A percentile compares a stretch with the other conserved stretches of the same genome.
These are phyloP conservation scores for Pythium periplocum DNA, from an alignment of 352 stramenopile species.

Conservation along the genomic window DNA sequence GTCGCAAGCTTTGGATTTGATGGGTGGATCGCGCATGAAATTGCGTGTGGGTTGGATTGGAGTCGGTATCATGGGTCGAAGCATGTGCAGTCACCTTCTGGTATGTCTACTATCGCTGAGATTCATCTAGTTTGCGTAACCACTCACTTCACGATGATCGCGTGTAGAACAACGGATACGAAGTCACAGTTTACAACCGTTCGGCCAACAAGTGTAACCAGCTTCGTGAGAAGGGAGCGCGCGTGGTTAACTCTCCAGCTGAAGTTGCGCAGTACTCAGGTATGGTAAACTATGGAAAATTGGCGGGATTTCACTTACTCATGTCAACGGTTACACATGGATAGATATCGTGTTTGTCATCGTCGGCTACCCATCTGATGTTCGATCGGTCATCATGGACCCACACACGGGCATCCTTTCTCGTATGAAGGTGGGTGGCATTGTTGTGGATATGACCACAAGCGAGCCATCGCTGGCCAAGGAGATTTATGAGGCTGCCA, in stretches of 20 bases:
- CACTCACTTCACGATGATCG: not conserved
- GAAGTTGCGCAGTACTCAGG: constrained; percentile 76
- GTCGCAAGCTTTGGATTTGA: constrained; percentile 48
- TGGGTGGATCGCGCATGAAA: constrained; percentile 50
- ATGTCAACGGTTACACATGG: not conserved
- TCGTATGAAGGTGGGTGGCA: constrained; percentile 68
- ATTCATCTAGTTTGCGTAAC: not conserved
- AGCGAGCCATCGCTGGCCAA: constrained; percentile 84
- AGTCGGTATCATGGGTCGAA: constrained; percentile 85
- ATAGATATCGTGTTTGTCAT: constrained; percentile 89
- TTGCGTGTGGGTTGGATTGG: constrained; percentile 84
- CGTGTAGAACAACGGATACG: constrained; percentile 69
- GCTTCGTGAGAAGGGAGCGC: constrained; percentile 72
- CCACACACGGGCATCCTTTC: constrained; percentile 55
- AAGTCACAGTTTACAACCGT: constrained; percentile 84
- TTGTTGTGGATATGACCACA: constrained; percentile 91
- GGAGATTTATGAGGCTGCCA: constrained; percentile 77
- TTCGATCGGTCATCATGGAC: constrained; percentile 72
- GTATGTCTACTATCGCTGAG: constrained; percentile 23
- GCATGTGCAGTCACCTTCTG: constrained; percentile 86
- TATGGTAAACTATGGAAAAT: constrained; percentile 7
- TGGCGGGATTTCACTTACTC: too few relatives aligned
- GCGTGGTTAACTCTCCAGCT: constrained; percentile 61
- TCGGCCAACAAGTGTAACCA: constrained; percentile 76
- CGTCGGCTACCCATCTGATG: constrained; percentile 83